These are phyloP conservation scores for Boletus patriciae DNA, from an alignment of 768 basidiomycete species.

Conservation along the genomic window DNA sequence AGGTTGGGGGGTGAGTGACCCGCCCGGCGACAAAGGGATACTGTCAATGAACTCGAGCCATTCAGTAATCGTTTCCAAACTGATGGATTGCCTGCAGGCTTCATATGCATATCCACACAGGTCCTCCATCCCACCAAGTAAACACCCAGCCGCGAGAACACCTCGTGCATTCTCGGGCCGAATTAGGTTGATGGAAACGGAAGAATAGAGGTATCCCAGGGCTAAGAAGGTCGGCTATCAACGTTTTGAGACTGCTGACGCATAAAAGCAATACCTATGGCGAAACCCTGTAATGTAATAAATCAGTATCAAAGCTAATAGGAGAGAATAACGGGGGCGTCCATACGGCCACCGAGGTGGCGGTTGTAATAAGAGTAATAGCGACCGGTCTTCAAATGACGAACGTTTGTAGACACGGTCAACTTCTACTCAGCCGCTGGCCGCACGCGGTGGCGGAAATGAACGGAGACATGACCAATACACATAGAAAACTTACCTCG, in stretches of 20 bases:
- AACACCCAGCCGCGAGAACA: slow-evolving; percentile 80
- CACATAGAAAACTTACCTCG: slow-evolving; percentile 56
- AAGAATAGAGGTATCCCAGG: slow-evolving; percentile 79
- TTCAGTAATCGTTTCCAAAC: slow-evolving; percentile 66
- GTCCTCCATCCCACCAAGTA: slow-evolving; percentile 87
- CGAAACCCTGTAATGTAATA: slow-evolving; percentile 56
- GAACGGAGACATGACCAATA: slow-evolving; percentile 25
- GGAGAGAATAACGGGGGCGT: slow-evolving; percentile 14
- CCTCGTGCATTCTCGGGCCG: slow-evolving; percentile 79
- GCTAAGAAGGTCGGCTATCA: slow-evolving; percentile 44
- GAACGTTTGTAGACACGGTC: slow-evolving; percentile 18
- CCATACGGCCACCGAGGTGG: slow-evolving; percentile 23
- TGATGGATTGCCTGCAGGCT: slow-evolving; percentile 73
- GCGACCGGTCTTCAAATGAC: slow-evolving; percentile 17
- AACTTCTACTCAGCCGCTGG: slow-evolving; percentile 17
- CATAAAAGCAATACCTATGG: slow-evolving; percentile 52
- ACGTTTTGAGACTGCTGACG: slow-evolving; percentile 5
- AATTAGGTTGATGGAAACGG: slow-evolving; percentile 64
- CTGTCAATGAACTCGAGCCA: slow-evolving; percentile 79
- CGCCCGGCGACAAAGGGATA: slow-evolving; percentile 50
- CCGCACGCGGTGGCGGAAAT: slow-evolving; percentile 34
- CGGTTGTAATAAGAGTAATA: slow-evolving; percentile 15
- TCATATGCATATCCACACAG: slow-evolving; percentile 78
- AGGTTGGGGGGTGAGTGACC: slow-evolving; percentile 43
- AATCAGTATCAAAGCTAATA: slow-evolving; percentile 17